Evolutionary conservation across 108 stramenopile species (phyloP).

Genomic region (Cyclotella baltica): DNA sequence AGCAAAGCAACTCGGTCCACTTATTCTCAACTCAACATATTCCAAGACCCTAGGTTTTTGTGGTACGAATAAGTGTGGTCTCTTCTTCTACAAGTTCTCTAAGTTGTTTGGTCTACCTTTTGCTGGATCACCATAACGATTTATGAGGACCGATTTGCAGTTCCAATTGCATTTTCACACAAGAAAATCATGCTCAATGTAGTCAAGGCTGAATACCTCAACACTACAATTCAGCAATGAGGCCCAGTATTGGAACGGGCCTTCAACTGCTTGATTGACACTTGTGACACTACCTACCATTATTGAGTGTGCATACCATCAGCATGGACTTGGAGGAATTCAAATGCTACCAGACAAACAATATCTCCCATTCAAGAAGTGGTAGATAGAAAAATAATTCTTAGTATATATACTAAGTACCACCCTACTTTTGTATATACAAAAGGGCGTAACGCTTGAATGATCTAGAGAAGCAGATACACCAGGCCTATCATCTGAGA

Average conservation of each 20-base stretch:
- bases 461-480: too few species aligned
- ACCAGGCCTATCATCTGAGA: too few species aligned
- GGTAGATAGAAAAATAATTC: too few species aligned
- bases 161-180: slow-evolving; percentile 1
- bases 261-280: slow-evolving; percentile 7
- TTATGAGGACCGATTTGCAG: slow-evolving; percentile 19
- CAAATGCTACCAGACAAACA: slow-evolving; percentile 5
- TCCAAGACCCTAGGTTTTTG: neutral
- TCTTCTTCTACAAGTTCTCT: neutral
- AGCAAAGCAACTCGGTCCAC: neutral
- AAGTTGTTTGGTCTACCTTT: neutral
- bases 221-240: neutral
- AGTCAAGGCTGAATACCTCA: neutral
- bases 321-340: neutral
- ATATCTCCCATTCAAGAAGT: too few species aligned
- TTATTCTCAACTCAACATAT: slow-evolving; percentile 5
- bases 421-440: too few species aligned
- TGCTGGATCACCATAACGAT: slow-evolving; percentile 4
- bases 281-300: slow-evolving; percentile 15
- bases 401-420: too few species aligned
- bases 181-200: neutral
- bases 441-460: too few species aligned
- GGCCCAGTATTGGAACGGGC: slow-evolving; percentile 12
- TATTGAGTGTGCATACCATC: neutral
- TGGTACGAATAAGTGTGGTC: neutral